A percentile compares a stretch with the other conserved stretches of the same genome.
Conservation (phyloP, 805 yeast species). For the Diddensiella santjacobensis region DNA sequence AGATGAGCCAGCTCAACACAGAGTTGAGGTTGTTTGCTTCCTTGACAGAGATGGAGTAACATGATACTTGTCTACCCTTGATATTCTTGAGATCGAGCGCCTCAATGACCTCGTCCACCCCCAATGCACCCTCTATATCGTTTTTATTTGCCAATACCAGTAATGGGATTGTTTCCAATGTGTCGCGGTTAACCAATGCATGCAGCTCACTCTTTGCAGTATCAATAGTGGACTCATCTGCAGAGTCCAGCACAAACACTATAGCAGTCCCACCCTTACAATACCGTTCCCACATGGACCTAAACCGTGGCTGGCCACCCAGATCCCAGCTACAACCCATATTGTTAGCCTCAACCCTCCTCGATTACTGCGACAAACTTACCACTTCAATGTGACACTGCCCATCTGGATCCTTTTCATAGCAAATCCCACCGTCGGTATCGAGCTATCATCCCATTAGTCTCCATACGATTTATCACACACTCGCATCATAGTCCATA, state of each 20-base stretch:
- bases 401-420: conserved; percentile 35
- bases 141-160: conserved; percentile 37
- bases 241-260: conserved; percentile 35
- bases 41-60: conserved; percentile 37
- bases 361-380: conserved; percentile 7
- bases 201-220: conserved; percentile 34
- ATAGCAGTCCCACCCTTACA: conserved; percentile 37
- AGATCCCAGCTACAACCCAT: conserved; percentile 35
- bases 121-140: conserved; percentile 31
- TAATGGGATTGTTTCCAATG: conserved; percentile 34
- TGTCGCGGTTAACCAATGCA: conserved; percentile 28
- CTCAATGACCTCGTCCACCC: conserved; percentile 34
- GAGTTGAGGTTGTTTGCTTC: conserved; percentile 33
- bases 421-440: conserved; percentile 39
- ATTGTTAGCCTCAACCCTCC: neutral
- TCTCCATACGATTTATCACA: neutral
- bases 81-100: conserved; percentile 31
- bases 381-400: conserved; percentile 36
- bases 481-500: conserved; percentile 9
- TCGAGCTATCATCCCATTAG: conserved; percentile 24
- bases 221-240: conserved; percentile 31
- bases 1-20: conserved; percentile 35
- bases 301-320: conserved; percentile 38
- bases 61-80: conserved; percentile 33
- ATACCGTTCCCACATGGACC: conserved; percentile 40